Conservation (phyloP, 2,329 filamentous ascomycete genomes). For the Apiospora rasikravindrae region DNA sequence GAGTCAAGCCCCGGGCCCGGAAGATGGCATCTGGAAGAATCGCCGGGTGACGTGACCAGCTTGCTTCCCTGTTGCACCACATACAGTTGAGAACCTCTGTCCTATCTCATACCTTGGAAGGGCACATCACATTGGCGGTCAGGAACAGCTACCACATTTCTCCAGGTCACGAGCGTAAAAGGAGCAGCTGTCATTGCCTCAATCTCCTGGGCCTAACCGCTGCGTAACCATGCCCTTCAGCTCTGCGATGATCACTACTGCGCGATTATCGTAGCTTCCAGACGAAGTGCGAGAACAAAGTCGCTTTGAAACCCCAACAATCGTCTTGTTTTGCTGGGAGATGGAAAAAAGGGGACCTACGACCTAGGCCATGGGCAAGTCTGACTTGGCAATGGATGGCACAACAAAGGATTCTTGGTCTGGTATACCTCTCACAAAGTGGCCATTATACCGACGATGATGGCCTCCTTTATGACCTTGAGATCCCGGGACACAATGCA, state of each 20-base stretch:
- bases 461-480: neutral
- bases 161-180: neutral
- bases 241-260: neutral
- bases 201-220: neutral
- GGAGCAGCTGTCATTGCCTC: neutral
- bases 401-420: neutral
- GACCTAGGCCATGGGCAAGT: neutral
- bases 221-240: neutral
- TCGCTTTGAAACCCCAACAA: neutral
- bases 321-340: neutral
- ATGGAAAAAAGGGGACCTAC: neutral
- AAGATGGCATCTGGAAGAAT: slow-evolving; percentile 48
- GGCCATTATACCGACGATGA: neutral
- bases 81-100: neutral
- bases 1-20: slow-evolving; percentile 53
- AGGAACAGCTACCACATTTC: neutral
- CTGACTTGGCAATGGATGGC: neutral
- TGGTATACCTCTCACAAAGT: neutral
- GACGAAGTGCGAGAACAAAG: neutral
- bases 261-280: neutral
- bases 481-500: neutral
- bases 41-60: slow-evolving; percentile 58
- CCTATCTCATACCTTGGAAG: neutral
- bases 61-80: slow-evolving; percentile 45
- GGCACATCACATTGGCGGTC: too few relatives aligned